Evolutionary conservation across 2,329 filamentous ascomycete species (phyloP), one percentile per base, ranked within the genome.

Genomic region (Chalara sp.): DNA sequence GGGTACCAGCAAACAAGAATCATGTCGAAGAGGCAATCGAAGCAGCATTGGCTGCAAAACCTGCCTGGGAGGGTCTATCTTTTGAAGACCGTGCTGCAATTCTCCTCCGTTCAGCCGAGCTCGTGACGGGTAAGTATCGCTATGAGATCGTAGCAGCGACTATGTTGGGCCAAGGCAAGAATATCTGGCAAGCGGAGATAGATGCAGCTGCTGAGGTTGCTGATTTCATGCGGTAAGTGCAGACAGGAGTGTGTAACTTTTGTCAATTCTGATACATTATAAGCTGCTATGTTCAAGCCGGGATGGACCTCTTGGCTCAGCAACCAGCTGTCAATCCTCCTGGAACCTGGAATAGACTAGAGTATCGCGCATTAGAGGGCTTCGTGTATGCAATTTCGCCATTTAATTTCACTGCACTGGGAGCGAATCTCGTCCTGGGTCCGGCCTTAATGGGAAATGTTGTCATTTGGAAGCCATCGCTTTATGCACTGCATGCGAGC

Each of bases 151-250:
- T 97, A 87, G 92, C 93, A 6, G 83, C 89, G 43, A 96, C 93
- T 11, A 96, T 97, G 82, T 76, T 96, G 32, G 93, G 92, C 54
- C 92, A 99, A 72, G 92, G 93, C 63, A 97, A 97, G 81, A 97
- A 96, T 68, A 89, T 89, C 45, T 97, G 90, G 90, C 92, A 99
- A 72, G 92, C 93, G n/a, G 92, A 99, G 77, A 97, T 97, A 57
- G 92, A 97, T 69, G 80, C 91, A 39, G 92, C 92, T 13, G 92
- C 92, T 6, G 93, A 99, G 76, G 72, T 95, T 61, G 86, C 82
- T 61, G 92, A 99, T 68, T 97, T 97, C 72, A 75, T 97, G 10
- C 35, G 35, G 35, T 39, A 39, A n/a, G 21, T 21, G 21, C 21
- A 21, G 21, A 21, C 21, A 3, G 35, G 35, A 10, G 35, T 39